Evolutionary conservation across 805 yeast genomes (phyloP).

Genomic region (Saturnispora dispora): DNA sequence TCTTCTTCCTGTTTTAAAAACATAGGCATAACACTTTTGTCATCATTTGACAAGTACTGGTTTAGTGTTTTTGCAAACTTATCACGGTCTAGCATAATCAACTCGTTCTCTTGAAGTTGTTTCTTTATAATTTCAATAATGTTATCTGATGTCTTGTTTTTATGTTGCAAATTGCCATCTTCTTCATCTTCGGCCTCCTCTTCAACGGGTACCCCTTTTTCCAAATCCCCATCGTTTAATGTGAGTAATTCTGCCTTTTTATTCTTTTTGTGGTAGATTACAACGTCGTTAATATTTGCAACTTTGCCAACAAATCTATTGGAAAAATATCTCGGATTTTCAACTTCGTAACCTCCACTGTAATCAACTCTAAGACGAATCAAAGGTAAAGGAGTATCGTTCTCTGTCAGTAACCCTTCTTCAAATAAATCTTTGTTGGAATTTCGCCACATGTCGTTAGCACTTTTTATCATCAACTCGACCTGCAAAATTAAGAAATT

Average conservation of each 20-base stretch:
- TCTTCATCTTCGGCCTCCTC: background rate
- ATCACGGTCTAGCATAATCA: slow-evolving; percentile 62
- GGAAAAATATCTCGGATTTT: slow-evolving; percentile 81
- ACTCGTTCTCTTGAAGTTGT: slow-evolving; percentile 50
- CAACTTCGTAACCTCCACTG: slow-evolving; percentile 84
- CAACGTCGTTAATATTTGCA: slow-evolving; percentile 84
- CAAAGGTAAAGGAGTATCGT: slow-evolving; percentile 65
- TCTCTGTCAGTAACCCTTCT: slow-evolving; percentile 23
- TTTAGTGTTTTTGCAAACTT: slow-evolving; percentile 58
- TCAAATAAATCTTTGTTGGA: slow-evolving; percentile 22
- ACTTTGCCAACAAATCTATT: slow-evolving; percentile 83
- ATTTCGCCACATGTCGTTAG: slow-evolving; percentile 40
- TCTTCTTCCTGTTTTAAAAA: slow-evolving; percentile 49
- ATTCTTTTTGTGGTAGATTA: slow-evolving; percentile 50
- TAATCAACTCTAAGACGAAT: slow-evolving; percentile 81
- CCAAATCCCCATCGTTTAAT: background rate
- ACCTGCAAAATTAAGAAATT: slow-evolving; percentile 54
- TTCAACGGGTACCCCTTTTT: slow-evolving; percentile 1
- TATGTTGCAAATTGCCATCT: slow-evolving; percentile 15
- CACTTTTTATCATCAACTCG: slow-evolving; percentile 54
- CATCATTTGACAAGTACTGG: slow-evolving; percentile 1
- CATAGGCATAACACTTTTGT: slow-evolving; percentile 18
- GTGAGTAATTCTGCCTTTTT: slow-evolving; percentile 12
- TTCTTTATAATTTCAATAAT: slow-evolving; percentile 50
- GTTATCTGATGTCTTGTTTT: slow-evolving; percentile 18